Percentiles rank a stretch among this genome's conserved stretches.
Evolutionary conservation across 495 filamentous ascomycete species (phyloP).

Genomic region (Penicillium ucsense): DNA sequence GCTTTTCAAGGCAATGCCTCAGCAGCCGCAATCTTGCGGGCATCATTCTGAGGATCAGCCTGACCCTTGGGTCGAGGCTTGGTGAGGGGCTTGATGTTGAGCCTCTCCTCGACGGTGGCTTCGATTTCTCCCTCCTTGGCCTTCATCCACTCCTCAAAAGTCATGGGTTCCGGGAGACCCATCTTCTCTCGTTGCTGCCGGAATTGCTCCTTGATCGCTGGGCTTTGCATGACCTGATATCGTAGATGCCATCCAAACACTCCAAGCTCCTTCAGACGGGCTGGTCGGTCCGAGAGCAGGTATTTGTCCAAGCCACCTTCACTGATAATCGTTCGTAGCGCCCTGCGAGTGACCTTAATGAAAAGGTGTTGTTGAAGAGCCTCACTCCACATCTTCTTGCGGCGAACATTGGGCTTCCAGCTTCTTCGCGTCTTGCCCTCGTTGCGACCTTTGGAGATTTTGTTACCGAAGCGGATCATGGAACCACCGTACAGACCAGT

Average conservation of each 20-base stretch:
- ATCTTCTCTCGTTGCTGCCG: conserved; percentile 40
- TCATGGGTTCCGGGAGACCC: conserved; percentile 35
- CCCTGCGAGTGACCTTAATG: conserved; percentile 64
- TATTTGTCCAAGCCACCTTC: conserved; percentile 85
- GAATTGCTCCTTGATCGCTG: conserved; percentile 49
- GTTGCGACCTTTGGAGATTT: conserved; percentile 60
- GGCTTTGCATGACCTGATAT: conserved; percentile 75
- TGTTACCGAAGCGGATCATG: conserved; percentile 85
- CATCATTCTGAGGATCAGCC: conserved; percentile 13
- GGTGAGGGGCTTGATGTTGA: conserved; percentile 29
- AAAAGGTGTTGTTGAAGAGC: conserved; percentile 55
- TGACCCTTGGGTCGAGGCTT: conserved; percentile 27
- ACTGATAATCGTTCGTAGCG: conserved; percentile 79
- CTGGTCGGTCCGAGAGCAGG: conserved; percentile 62
- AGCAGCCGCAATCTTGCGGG: conserved; percentile 1
- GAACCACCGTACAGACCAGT: conserved; percentile 72
- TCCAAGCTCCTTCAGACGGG: conserved; percentile 73
- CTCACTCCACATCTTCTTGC: conserved; percentile 63
- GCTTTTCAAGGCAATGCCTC: not conserved
- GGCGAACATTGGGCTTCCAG: conserved; percentile 84
- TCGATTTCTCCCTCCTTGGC: conserved; percentile 28
- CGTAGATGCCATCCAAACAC: conserved; percentile 78
- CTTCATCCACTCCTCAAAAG: conserved; percentile 33
- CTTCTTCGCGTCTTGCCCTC: conserved; percentile 73
- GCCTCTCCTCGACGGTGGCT: conserved; percentile 20